These are phyloP conservation scores for Klebsormidium nitens DNA, from an alignment of 139 green algal genomes.

Conservation along the genomic window DNA sequence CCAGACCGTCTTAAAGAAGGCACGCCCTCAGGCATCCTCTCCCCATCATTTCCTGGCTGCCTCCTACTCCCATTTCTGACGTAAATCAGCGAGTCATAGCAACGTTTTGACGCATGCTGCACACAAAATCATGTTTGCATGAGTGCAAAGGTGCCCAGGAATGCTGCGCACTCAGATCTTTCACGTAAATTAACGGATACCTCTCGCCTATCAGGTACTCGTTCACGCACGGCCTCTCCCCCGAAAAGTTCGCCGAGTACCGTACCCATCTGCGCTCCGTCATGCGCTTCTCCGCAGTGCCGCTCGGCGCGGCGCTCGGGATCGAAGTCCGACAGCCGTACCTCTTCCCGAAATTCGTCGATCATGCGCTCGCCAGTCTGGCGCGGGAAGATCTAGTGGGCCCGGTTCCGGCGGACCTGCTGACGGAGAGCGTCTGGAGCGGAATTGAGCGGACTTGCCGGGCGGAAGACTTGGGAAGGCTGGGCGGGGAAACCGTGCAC, in stretches of 20 bases:
- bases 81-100: too few species aligned
- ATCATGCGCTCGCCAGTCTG: constrained; percentile 9
- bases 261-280: neutral
- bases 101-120: too few species aligned
- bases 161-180: too few species aligned
- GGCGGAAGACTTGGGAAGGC: neutral
- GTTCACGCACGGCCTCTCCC: constrained; percentile 3
- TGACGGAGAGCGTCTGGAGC: too few species aligned
- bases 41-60: too few species aligned
- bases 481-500: neutral
- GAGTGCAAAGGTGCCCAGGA: too few species aligned
- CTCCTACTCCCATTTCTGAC: too few species aligned
- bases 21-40: too few species aligned
- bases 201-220: neutral
- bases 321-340: constrained; percentile 17
- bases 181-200: neutral
- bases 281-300: neutral
- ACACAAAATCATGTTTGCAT: too few species aligned
- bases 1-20: too few species aligned
- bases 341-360: constrained; percentile 2
- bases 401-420: too few species aligned
- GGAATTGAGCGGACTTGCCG: too few species aligned
- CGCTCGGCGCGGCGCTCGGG: constrained; percentile 6
- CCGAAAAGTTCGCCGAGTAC: constrained; percentile 3
- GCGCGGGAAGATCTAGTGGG: constrained; percentile 10